Evolutionary conservation across 2,329 filamentous ascomycete species (phyloP), one percentile per base, ranked within the genome.

Genomic region (Neonectria ditissima): DNA sequence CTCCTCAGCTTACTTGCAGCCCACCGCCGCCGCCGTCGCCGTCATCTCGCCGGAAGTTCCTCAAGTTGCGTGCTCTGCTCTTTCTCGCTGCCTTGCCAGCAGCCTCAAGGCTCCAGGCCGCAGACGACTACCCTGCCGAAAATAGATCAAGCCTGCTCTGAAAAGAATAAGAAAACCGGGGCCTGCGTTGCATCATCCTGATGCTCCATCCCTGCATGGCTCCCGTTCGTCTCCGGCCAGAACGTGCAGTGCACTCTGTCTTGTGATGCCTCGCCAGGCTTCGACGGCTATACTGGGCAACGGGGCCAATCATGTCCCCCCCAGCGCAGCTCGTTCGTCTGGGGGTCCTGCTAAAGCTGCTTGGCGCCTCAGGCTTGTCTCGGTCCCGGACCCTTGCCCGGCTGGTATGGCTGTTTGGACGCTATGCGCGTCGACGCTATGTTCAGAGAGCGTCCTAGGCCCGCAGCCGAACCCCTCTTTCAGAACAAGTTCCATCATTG

Each of bases 121-220:
- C 65, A 58, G 41, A 53, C 44, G 50, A 47, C 58, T 57, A 55
- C 59, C 66, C 62, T 62, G 50, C 65, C 68, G 59, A 67, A 65
- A 70, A 73, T 67, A 69, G 69, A 62, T 65, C 63, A 63, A 65
- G 55, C 58, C 56, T 62, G 65, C 68, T 70, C 69, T 69, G 69
- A n/a, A n/a, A n/a, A n/a, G n/a, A n/a, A n/a, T n/a, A n/a, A n/a
- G 66, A 65, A 73, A 72, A 69, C 63, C 51, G 55, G 68, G 63
- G 58, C 50, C 51, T 48, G 50, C 53, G 72, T 73, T 73, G 69
- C 71, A 73, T 73, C 71, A 73, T 66, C 47, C 62, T 73, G 71
- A 73, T 73, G 69, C 61, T 70, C 43, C 52, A 69, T 57, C 69
- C 69, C 59, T 67, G 63, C 44, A 55, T 59, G 55, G 45, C 48